Base-by-base conservation (phyloP, 2,329 filamentous ascomycete species). In the Fusarium proliferatum region DNA sequence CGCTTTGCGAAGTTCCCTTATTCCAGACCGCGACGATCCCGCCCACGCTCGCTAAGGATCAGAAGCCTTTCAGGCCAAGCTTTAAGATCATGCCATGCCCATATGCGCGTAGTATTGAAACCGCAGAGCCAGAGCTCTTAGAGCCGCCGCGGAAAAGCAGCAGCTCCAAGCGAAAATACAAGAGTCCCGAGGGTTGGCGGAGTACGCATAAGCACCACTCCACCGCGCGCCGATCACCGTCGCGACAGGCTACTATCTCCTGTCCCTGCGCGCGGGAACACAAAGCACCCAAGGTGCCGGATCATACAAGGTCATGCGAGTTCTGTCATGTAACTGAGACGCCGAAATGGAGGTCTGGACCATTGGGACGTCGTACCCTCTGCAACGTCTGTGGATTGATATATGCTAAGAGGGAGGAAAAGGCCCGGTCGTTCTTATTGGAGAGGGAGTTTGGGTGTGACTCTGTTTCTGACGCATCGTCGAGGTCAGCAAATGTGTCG, bases 341-440 rank as follows among this genome's bases (percentile, higher is more conserved):
- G 13, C 67, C 67, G 2, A 58, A 51, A 30, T 70, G 67, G 67
- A 67, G 67, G 8, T 7, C 58, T 15, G 67, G 67, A 6, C 60
- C 67, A 9, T 16, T 16, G 1, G 67, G 67, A 5, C 43, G 15
- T 19, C 15, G 30, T 3, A 66, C 34, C 9, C 67, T 70, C 11
- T 70, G 67, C 38, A 70, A 70, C 10, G 60, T 70, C 15, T 70
- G 67, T 33, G 67, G 67, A 15, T 51, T 70, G 43, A 7, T 70
- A 12, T 70, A 70, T 21, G 48, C 43, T 0, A 70, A 70, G 42
- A 62, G 57, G 17, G 42, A 55, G 12, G 23, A 41, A 2, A 55
- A 33, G n/a, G 48, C 56, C 3, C 51, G 51, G 21, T 68, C 56
- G 3, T 41, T 39, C 5, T 8, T 68, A 19, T 9, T 68, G 8